Base-by-base conservation (phyloP, 495 filamentous ascomycete species). In the Lophiostoma macrostomum region DNA sequence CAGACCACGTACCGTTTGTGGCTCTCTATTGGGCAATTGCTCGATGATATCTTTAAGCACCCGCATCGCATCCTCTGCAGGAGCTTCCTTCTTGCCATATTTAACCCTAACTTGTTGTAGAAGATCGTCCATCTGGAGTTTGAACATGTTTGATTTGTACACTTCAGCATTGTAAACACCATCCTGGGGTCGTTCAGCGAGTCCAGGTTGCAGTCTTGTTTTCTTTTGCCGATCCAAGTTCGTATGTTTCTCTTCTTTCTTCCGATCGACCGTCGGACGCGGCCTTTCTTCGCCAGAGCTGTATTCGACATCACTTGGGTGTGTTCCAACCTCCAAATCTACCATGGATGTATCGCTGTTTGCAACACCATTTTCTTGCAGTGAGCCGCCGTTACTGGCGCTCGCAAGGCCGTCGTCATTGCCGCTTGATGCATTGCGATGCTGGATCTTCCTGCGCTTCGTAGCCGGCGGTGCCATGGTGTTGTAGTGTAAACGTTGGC, bases 51-150 rank as follows among this genome's bases (percentile, higher is more conserved):
- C 70, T 61, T 91, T 95, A 58, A 96, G 67, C 42, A 74, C 78
- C 63, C 82, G 84, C 40, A 98, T 71, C 14, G 79, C 77, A 13
- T 80, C 75, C 37, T 95, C 86, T n/a, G 83, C 75, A 22, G 76
- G 76, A 1, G 67, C 70, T 50, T 90, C 73, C 22, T 79, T 76
- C 42, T 80, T 83, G 16, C 79, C 77, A 66, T 91, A 86, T 54
- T 85, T 79, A 22, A 84, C 76, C 64, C 76, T 77, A 31, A 87
- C 75, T 50, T 86, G 82, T 18, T 75, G 71, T 55, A 96, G 64
- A 35, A 98, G 70, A 61, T 96, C 90, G 50, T 95, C 86, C 19
- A 90, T 79, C 70, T 96, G 87, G 25, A 98, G 73, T 59, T 91
- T 86, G 71, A 97, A 95, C 57, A 89, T 74, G 63, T 79, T 87